Evolutionary conservation across 208 protist genomes (phyloP), one percentile per base, ranked within the genome.

Genomic region (Angomonas deanei): DNA sequence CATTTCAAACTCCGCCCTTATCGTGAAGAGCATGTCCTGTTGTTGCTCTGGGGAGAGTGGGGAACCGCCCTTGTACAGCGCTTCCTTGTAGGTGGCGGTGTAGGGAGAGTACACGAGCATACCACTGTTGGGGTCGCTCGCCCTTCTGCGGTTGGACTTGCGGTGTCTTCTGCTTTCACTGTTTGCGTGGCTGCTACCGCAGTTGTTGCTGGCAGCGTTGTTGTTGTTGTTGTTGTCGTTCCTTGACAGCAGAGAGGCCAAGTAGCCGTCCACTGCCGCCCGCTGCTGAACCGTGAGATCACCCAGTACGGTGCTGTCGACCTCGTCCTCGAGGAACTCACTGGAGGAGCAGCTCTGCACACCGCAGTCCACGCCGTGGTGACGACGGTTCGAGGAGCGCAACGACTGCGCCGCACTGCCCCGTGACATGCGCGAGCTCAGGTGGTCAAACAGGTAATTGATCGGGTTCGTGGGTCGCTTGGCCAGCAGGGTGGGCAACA

Each of bases 391-490:
- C 33, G 76, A 74, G 24, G 79, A 89, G 46, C 74, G 73, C 42
- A 61, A 60, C 21, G 83, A 89, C 31, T 63, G 49, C 15, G 72
- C 66, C 15, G 48, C 56, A 49, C 66, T 79, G 23, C 68, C 68
- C 31, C 68, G 74, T 10, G 68, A 38, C 36, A 42, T 42, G 24
- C 76, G 79, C 50, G 61, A 70, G 34, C 52, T 61, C 24, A 86
- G 50, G 65, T 88, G 74, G 42, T 83, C 65, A 61, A 79, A 82
- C 31, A 91, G 74, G 72, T 84, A 91, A 60, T 71, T 81, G 50
- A 88, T 78, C 17, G 84, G 80, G 30, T 80, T 62, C 1, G 70
- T 64, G 34, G 84, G 84, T 62, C 86, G 86, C 52, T 79, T 82
- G 3, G 76, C 75, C 31, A 91, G 84, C 27, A 88, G 62, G 13